Base-by-base conservation (phyloP, 169 alveolate genomes). In the Plasmodium knowlesi region DNA sequence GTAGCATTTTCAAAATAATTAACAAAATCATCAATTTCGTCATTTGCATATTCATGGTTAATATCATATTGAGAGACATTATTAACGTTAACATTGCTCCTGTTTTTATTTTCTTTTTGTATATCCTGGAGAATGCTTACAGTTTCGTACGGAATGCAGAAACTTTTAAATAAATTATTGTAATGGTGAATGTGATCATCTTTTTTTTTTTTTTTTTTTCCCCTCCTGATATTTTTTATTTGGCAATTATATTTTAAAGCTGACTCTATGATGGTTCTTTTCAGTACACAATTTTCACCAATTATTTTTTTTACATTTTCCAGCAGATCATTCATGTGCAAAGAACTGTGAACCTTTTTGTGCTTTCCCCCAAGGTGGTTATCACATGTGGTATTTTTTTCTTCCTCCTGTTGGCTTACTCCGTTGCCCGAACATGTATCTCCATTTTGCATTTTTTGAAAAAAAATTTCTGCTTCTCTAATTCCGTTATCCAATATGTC, bases 61-160 rank as follows among this genome's bases (percentile, higher is more conserved):
- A 81, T 53, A 53, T 81, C 43, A 39, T 10, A 37, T 16, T 83
- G 39, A 16, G 32, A 5, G 54, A 10, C 37, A n/a, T 25, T 19
- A n/a, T 25, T 34, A 39, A n/a, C 50, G 76, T 5, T 70, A 9
- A 1, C 30, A n/a, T 16, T 67, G 43, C 50, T 37, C 34, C 79
- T 85, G 25, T 19, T 12, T 74, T 37, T n/a, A 12, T 72, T 71
- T 16, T 34, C 41, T 37, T 85, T 85, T n/a, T 76, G 43, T n/a
- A 85, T 43, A 9, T 50, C 79, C 30, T 85, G 37, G 19, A 85
- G 79, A 14, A 73, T 74, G 37, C 67, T 73, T 37, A 85, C 19
- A 4, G 93, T 85, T 50, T 85, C 93, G 53, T 74, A 74, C 14
- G 93, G 93, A 74, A 85, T 85, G 43, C 93, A 85, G 1, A 85